Base-by-base conservation (phyloP, 2,329 filamentous ascomycete species). In the Alternaria sp. region DNA sequence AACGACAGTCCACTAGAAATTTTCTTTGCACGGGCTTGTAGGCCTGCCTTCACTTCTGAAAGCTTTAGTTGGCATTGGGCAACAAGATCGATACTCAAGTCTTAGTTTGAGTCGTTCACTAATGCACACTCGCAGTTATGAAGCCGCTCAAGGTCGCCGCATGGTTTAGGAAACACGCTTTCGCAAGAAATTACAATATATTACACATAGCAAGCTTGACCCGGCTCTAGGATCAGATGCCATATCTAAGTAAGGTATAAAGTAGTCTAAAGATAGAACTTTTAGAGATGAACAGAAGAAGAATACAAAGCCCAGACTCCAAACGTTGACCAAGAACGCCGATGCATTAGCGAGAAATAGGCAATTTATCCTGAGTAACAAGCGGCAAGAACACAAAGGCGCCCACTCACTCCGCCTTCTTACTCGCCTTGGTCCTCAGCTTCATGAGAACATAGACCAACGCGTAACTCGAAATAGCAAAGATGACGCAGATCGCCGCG, bases 401-500 rank as follows among this genome's bases (percentile, higher is more conserved):
- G 11, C 10, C 5, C 32, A 44, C 15, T 44, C 67, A 70, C 71
- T 80, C 76, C 4, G 79, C 80, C 71, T 77, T 81, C 77, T 81
- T 82, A 17, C 69, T 75, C 12, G 73, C 69, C 74, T 82, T 82
- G 9, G 80, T 82, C 67, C 80, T 75, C 55, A 81, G 49, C 73
- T 81, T 82, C 80, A 82, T 82, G 32, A 81, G 67, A 26, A 71
- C 52, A 66, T 81, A 85, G 3, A 85, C 84, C 61, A 85, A 57
- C 3, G 75, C 80, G 63, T 90, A 90, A 1, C 83, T 85, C 59
- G 83, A 85, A 43, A 87, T 62, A 1, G 81, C 85, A 67, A 90
- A 89, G 6, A 87, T 78, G 2, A 85, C 85, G 3, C 86, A 83
- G 51, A 91, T 88, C 0, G 73, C 90, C 0, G 87, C 87, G 76